A percentile compares a stretch with the other conserved stretches of the same genome.
phyloP scores from a whole-genome alignment of 2,329 filamentous ascomycete genomes.

The Fusarium sublunatum region DNA sequence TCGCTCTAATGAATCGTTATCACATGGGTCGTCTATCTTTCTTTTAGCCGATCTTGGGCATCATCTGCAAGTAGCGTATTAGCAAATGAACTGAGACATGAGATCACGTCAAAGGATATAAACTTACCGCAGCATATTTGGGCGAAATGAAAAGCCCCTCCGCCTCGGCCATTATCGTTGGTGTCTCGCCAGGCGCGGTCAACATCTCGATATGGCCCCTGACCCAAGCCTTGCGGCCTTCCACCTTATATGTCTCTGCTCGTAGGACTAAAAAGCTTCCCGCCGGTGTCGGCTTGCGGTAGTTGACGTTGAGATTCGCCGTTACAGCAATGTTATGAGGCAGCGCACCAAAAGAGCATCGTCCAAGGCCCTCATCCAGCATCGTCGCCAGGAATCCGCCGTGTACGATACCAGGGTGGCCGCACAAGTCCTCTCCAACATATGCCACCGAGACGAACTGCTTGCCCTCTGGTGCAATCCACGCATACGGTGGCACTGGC shows the following conservation, averaged over 20 bases:
- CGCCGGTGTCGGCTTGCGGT: conserved; percentile 82
- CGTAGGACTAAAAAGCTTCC: conserved; percentile 80
- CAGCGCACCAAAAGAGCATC: conserved; percentile 88
- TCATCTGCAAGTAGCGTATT: conserved; percentile 44
- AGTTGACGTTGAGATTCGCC: conserved; percentile 85
- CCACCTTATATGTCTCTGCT: conserved; percentile 84
- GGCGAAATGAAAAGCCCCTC: conserved; percentile 91
- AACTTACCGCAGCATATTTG: conserved; percentile 78
- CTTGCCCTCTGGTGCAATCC: conserved; percentile 76
- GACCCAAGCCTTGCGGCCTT: conserved; percentile 95
- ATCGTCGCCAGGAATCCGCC: conserved; percentile 92
- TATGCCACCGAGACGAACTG: conserved; percentile 78
- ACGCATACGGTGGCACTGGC: conserved; percentile 82
- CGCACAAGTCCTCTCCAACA: conserved; percentile 83
- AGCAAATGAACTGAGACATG: background rate
- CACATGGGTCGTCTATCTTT: conserved; percentile 15
- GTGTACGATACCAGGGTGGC: conserved; percentile 90
- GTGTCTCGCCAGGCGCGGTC: conserved; percentile 68
- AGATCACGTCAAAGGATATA: background rate
- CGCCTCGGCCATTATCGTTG: conserved; percentile 80
- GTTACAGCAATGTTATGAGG: conserved; percentile 89
- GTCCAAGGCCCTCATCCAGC: conserved; percentile 87
- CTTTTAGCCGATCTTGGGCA: conserved; percentile 47
- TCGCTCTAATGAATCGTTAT: conserved; percentile 26
- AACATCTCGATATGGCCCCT: conserved; percentile 87